Percentiles rank a stretch among this genome's conserved stretches.
These are phyloP conservation scores for Mycotypha africana DNA, from an alignment of 371 early-diverging fungal genomes.

Conservation along the genomic window DNA sequence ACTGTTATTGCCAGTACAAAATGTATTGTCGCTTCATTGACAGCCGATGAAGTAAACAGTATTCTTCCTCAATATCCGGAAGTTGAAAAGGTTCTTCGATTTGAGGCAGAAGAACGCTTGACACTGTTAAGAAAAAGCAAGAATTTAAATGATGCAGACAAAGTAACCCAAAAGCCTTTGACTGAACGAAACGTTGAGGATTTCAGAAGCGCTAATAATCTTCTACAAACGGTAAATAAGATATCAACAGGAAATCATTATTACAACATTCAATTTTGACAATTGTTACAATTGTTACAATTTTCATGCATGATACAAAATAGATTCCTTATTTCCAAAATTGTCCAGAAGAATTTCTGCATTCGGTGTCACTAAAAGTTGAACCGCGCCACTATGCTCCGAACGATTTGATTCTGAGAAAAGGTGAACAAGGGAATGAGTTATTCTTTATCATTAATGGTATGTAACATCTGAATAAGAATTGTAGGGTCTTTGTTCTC, in stretches of 20 bases:
- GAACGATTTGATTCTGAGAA: slow-evolving; percentile 41
- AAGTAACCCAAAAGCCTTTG: slow-evolving; percentile 11
- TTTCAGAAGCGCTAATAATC: slow-evolving; percentile 20
- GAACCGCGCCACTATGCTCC: slow-evolving; percentile 48
- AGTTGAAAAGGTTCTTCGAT: slow-evolving; percentile 46
- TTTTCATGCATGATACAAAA: not conserved
- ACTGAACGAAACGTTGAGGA: slow-evolving; percentile 21
- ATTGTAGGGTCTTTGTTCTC: not conserved
- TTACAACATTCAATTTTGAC: not conserved
- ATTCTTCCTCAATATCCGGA: slow-evolving; percentile 51
- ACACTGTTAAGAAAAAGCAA: slow-evolving; percentile 28
- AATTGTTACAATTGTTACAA: not conserved
- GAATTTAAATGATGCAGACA: not conserved
- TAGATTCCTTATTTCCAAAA: slow-evolving; percentile 50
- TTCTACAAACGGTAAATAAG: slow-evolving; percentile 33
- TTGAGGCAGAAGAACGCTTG: slow-evolving; percentile 58
- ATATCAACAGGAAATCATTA: too few relatives aligned
- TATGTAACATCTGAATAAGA: too few relatives aligned
- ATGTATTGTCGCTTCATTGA: slow-evolving; percentile 63
- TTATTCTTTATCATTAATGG: slow-evolving; percentile 85
- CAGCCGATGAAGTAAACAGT: slow-evolving; percentile 48
- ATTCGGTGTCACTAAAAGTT: slow-evolving; percentile 42
- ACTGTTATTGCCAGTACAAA: slow-evolving; percentile 70
- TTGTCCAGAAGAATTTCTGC: slow-evolving; percentile 49
- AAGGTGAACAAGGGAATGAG: slow-evolving; percentile 71